phyloP scores from a whole-genome alignment of 768 basidiomycete species.

The Lactifluus pinguis region DNA sequence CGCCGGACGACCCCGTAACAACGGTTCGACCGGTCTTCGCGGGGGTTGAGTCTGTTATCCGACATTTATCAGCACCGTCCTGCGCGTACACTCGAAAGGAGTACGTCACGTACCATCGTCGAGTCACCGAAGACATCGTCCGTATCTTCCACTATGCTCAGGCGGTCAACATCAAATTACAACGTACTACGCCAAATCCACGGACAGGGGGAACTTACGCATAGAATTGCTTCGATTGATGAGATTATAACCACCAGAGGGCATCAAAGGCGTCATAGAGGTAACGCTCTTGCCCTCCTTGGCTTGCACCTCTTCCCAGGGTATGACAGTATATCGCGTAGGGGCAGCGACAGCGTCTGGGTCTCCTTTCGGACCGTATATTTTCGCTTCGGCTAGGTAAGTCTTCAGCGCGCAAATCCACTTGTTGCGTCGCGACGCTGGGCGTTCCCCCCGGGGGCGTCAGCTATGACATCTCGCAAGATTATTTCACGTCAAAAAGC shows the following conservation, averaged over 20 bases:
- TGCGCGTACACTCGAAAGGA: neutral
- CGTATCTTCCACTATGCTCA: conserved; percentile 30
- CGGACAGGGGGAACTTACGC: conserved; percentile 1
- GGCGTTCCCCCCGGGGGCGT: neutral
- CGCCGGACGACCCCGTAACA: neutral
- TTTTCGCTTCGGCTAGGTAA: conserved; percentile 55
- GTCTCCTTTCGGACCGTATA: conserved; percentile 58
- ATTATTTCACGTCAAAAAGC: neutral
- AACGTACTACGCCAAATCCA: neutral
- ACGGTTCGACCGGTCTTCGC: conserved; percentile 10
- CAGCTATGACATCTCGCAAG: neutral
- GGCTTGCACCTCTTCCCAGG: conserved; percentile 53
- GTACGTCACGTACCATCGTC: conserved; percentile 18
- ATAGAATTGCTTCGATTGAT: neutral
- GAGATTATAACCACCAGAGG: conserved; percentile 12
- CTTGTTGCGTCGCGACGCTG: conserved; percentile 77
- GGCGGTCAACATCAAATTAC: neutral
- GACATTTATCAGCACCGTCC: conserved; percentile 13
- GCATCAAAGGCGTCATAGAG: conserved; percentile 21
- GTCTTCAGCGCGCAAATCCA: conserved; percentile 85
- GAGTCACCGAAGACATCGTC: conserved; percentile 40
- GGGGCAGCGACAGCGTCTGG: conserved; percentile 47
- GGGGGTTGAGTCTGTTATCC: conserved; percentile 11
- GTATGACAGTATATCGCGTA: conserved; percentile 57
- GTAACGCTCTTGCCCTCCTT: conserved; percentile 20